phyloP scores from a whole-genome alignment of 208 protist genomes.

The Leishmania aethiopica region DNA sequence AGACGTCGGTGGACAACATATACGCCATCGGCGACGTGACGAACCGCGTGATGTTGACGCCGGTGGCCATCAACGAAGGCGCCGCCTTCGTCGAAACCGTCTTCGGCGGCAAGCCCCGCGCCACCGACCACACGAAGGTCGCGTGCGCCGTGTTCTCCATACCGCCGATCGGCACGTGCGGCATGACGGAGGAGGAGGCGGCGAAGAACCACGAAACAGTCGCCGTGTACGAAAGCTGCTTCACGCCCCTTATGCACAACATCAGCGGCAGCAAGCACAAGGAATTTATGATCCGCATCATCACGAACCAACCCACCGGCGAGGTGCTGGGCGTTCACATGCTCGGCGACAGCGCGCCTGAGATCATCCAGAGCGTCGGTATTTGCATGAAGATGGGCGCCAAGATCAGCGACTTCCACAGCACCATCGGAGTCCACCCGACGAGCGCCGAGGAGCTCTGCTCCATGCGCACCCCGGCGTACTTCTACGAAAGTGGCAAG shows the following conservation, averaged over 20 bases:
- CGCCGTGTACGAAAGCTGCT: constrained; percentile 86
- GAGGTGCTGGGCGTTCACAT: constrained; percentile 92
- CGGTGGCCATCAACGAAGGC: constrained; percentile 92
- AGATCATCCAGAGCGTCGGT: constrained; percentile 92
- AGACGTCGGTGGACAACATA: constrained; percentile 95
- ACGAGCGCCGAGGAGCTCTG: constrained; percentile 95
- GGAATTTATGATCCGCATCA: constrained; percentile 84
- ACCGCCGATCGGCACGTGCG: constrained; percentile 87
- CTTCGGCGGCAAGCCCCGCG: constrained; percentile 73
- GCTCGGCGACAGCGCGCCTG: constrained; percentile 78
- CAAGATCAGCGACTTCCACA: constrained; percentile 95
- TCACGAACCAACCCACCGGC: constrained; percentile 78
- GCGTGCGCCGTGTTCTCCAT: constrained; percentile 93
- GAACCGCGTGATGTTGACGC: constrained; percentile 89
- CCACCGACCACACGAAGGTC: constrained; percentile 84
- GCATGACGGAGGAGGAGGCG: constrained; percentile 86
- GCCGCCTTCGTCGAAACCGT: constrained; percentile 81
- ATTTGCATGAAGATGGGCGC: constrained; percentile 91
- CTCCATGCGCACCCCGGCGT: constrained; percentile 84
- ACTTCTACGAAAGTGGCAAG: constrained; percentile 79
- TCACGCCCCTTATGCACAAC: constrained; percentile 91
- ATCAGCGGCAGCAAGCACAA: constrained; percentile 86
- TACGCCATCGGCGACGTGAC: constrained; percentile 99
- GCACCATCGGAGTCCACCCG: constrained; percentile 96
- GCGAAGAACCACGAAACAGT: constrained; percentile 64